Percentiles rank a stretch among this genome's conserved stretches.
phyloP scores from a whole-genome alignment of 2,329 filamentous ascomycete genomes.

The Scorias spongiosa region DNA sequence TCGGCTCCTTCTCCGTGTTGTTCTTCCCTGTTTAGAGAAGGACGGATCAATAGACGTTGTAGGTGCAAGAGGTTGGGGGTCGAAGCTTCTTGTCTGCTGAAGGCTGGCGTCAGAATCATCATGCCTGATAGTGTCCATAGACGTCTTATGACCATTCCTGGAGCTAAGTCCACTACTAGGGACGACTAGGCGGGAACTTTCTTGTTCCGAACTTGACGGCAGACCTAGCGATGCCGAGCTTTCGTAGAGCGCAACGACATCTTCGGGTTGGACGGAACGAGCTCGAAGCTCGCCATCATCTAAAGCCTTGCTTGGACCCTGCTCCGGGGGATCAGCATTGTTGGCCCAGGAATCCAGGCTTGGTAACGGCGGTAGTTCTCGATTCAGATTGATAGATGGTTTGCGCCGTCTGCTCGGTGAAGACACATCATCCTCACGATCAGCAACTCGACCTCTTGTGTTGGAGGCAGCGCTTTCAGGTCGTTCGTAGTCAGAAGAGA shows the following conservation, averaged over 20 bases:
- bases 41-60: neutral
- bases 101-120: neutral
- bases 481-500: neutral
- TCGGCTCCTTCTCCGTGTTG: neutral
- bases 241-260: neutral
- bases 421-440: neutral
- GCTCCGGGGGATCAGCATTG: neutral
- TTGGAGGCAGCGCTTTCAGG: neutral
- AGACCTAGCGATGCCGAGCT: neutral
- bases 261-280: neutral
- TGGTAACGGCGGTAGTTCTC: slow-evolving; percentile 32
- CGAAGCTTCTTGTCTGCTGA: neutral
- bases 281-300: neutral
- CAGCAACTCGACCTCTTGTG: neutral
- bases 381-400: slow-evolving; percentile 26
- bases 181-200: neutral
- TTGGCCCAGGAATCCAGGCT: slow-evolving; percentile 26
- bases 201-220: neutral
- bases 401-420: neutral
- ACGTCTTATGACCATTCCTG: neutral
- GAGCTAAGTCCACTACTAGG: neutral
- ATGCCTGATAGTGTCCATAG: neutral
- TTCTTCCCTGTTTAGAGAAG: neutral
- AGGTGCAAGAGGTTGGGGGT: neutral
- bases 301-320: neutral